Base-by-base conservation (phyloP, 2,329 filamentous ascomycete genomes). In the Decorospora gaudefroyi region DNA sequence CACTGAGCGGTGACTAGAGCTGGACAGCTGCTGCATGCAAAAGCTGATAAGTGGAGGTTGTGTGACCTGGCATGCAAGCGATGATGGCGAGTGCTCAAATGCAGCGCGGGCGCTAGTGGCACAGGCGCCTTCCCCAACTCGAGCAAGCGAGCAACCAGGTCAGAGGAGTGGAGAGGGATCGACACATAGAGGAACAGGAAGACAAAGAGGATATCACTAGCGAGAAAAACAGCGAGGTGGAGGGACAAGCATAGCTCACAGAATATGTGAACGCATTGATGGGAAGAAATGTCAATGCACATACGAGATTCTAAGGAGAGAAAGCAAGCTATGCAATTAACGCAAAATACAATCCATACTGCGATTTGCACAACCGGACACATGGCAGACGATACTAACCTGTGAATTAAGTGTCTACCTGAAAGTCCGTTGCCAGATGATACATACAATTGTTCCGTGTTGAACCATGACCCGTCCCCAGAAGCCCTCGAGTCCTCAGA, bases 401-500 rank as follows among this genome's bases (percentile, higher is more conserved):
- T 61, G 56, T 50, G 45, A 56, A 68, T 67, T 67, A 66, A 59
- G 57, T 61, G 48, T 65, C 62, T 63, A 56, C 55, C 51, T 55
- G 53, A 42, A 58, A 52, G 51, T 38, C 57, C 51, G 51, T 65
- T 60, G 57, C 64, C 65, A 65, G 69, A 53, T 55, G 47, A 67
- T 64, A 67, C 65, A 67, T 64, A 63, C 61, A 67, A 57, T 36
- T 61, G 54, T 61, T 65, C 53, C 59, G 66, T 64, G 51, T 43
- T 59, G 55, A 46, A 42, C 57, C 41, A 66, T 62, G 57, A 61
- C 49, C 45, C 58, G 41, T 59, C 50, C 42, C 53, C 48, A 39
- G 41, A 53, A 54, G 48, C 45, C 53, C 53, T 48, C 46, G 60
- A 59, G 51, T 59, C 52, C 55, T 52, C 55, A 53, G 37, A 47